Evolutionary conservation across 2,329 filamentous ascomycete genomes (phyloP).

Genomic region (Hypoxylon rubiginosum): DNA sequence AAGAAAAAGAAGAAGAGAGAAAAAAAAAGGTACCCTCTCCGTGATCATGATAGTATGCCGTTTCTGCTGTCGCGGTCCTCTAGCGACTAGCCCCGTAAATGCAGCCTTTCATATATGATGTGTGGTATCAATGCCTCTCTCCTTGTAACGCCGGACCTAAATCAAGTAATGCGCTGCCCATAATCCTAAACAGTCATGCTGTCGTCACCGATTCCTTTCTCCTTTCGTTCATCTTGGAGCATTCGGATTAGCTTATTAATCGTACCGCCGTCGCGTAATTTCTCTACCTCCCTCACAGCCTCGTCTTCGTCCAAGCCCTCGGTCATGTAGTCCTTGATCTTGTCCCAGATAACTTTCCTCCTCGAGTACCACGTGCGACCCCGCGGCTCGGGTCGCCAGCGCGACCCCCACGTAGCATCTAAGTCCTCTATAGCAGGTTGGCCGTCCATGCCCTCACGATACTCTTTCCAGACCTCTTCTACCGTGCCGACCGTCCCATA

Average conservation of each 20-base stretch:
- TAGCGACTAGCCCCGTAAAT: slow-evolving; percentile 37
- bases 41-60: slow-evolving; percentile 29
- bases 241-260: slow-evolving; percentile 56
- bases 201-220: slow-evolving; percentile 50
- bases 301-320: slow-evolving; percentile 54
- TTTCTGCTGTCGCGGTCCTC: slow-evolving; percentile 35
- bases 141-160: slow-evolving; percentile 43
- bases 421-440: slow-evolving; percentile 55
- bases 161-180: slow-evolving; percentile 24
- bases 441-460: slow-evolving; percentile 54
- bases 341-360: slow-evolving; percentile 57
- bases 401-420: slow-evolving; percentile 53
- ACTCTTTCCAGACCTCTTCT: slow-evolving; percentile 56
- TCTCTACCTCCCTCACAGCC: slow-evolving; percentile 54
- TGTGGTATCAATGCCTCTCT: slow-evolving; percentile 48
- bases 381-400: slow-evolving; percentile 56
- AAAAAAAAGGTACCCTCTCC: background rate
- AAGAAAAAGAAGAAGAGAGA: background rate
- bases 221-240: slow-evolving; percentile 55
- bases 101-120: slow-evolving; percentile 43
- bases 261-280: slow-evolving; percentile 53
- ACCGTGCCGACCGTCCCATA: slow-evolving; percentile 54
- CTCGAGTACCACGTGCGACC: slow-evolving; percentile 56
- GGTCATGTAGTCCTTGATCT: slow-evolving; percentile 54
- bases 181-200: slow-evolving; percentile 41